phyloP scores from a whole-genome alignment of 2,329 filamentous ascomycete genomes.

The Phyllosticta citribraziliensis region DNA sequence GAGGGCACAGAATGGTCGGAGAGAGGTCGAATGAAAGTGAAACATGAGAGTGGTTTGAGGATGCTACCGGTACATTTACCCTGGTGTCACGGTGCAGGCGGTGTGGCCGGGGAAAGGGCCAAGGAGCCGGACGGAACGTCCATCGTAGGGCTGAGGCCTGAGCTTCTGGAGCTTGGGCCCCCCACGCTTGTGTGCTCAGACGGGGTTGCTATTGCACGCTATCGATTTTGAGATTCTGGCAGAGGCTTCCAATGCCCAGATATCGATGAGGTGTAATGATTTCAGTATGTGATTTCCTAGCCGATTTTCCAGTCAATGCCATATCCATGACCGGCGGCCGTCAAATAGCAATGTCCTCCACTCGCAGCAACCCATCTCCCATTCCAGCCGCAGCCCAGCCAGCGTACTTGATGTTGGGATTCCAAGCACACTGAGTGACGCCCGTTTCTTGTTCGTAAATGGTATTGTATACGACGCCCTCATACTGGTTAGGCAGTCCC shows the following conservation, averaged over 20 bases:
- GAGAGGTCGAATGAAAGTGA: neutral
- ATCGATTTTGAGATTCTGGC: neutral
- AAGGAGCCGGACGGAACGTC: neutral
- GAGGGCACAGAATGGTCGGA: neutral
- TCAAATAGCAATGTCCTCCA: constrained; percentile 34
- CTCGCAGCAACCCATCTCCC: constrained; percentile 38
- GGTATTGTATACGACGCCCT: constrained; percentile 27
- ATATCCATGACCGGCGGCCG: too few species aligned
- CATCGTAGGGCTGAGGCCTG: constrained; percentile 3
- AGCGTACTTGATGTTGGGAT: constrained; percentile 39
- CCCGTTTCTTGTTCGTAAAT: constrained; percentile 37
- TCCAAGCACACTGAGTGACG: constrained; percentile 39
- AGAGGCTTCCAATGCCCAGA: neutral
- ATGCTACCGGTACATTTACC: neutral
- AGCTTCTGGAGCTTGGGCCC: constrained; percentile 4
- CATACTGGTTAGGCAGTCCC: constrained; percentile 15
- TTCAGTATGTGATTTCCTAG: too few species aligned
- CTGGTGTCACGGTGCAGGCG: neutral
- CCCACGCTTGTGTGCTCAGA: neutral
- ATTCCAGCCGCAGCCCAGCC: constrained; percentile 43
- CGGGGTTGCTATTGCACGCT: neutral
- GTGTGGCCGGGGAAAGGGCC: constrained; percentile 2
- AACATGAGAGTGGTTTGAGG: neutral
- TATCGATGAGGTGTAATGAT: too few species aligned
- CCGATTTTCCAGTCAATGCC: too few species aligned